These are phyloP conservation scores for Fraxinus cuspidata DNA, from an alignment of 257 asterid species.

Conservation along the genomic window DNA sequence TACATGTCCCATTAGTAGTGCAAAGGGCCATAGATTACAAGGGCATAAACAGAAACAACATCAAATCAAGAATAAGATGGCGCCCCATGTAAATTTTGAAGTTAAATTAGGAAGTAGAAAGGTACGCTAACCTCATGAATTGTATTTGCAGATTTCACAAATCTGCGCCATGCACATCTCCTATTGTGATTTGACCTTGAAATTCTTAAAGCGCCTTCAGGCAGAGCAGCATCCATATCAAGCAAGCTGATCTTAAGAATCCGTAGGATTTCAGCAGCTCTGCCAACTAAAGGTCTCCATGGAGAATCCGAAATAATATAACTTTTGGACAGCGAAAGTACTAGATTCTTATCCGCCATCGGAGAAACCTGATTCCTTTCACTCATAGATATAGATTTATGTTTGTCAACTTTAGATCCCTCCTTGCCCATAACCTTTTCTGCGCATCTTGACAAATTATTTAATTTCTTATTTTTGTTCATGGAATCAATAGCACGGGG, in stretches of 20 bases:
- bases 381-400: conserved; percentile 31
- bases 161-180: conserved; percentile 77
- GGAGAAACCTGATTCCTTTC: conserved; percentile 44
- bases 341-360: conserved; percentile 39
- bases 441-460: conserved; percentile 27
- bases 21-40: conserved; percentile 7
- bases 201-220: conserved; percentile 66
- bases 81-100: not conserved
- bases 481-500: conserved; percentile 23
- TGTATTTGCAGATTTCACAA: conserved; percentile 76
- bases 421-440: conserved; percentile 36
- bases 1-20: not conserved
- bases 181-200: conserved; percentile 64
- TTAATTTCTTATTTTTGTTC: conserved; percentile 31
- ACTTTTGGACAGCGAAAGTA: conserved; percentile 42
- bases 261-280: conserved; percentile 61
- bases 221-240: conserved; percentile 88
- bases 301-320: conserved; percentile 60
- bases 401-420: conserved; percentile 38
- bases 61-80: not conserved
- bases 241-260: conserved; percentile 72
- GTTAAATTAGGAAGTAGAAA: conserved; percentile 12
- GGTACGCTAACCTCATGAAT: conserved; percentile 65
- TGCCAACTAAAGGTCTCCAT: conserved; percentile 61
- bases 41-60: not conserved